Percentiles rank a stretch among this genome's conserved stretches.
Evolutionary conservation across 768 basidiomycete genomes (phyloP).

Genomic region (Boletus huronensis): DNA sequence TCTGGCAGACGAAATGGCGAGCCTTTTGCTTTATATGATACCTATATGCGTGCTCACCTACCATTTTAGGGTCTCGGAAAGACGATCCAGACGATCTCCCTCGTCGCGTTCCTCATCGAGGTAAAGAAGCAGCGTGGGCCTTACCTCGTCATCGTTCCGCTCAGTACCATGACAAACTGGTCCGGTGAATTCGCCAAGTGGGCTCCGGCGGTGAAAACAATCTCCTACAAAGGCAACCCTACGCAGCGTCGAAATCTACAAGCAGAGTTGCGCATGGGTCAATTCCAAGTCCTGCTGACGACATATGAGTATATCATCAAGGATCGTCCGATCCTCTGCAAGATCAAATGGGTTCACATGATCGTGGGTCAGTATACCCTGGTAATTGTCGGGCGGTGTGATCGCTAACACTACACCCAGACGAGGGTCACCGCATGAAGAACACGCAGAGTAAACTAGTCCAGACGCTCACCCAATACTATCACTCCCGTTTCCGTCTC

Average conservation of each 20-base stretch:
- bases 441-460: constrained; percentile 88
- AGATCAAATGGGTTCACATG: constrained; percentile 96
- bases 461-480: constrained; percentile 87
- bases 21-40: constrained; percentile 14
- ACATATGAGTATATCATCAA: constrained; percentile 99
- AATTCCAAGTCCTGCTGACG: constrained; percentile 90
- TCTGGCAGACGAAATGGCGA: constrained; percentile 89
- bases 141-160: constrained; percentile 91
- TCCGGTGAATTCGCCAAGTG: constrained; percentile 95
- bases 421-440: constrained; percentile 98
- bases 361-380: constrained; percentile 67
- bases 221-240: constrained; percentile 93
- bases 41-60: constrained; percentile 8
- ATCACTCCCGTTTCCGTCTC: constrained; percentile 88
- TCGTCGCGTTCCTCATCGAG: constrained; percentile 94
- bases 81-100: constrained; percentile 91
- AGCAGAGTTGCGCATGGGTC: constrained; percentile 67
- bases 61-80: constrained; percentile 81
- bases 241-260: constrained; percentile 75
- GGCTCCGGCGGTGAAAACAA: constrained; percentile 76
- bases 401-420: constrained; percentile 33
- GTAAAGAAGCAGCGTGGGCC: constrained; percentile 87
- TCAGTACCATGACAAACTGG: constrained; percentile 98
- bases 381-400: not conserved
- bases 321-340: constrained; percentile 85